phyloP scores from a whole-genome alignment of 495 filamentous ascomycete species.

The Oidiodendron maius region DNA sequence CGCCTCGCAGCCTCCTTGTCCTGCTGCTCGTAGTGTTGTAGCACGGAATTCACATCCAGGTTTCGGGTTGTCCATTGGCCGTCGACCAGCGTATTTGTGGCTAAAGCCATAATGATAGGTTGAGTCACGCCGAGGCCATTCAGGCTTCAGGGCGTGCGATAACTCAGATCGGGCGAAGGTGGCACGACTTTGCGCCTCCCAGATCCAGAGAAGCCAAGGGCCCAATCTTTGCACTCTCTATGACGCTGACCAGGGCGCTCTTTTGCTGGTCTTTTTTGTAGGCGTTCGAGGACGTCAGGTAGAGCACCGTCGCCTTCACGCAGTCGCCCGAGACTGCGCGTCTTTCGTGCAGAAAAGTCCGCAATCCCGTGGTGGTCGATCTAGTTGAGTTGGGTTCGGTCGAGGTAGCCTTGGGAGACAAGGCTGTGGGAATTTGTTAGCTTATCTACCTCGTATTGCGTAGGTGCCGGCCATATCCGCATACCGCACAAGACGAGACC shows the following conservation, averaged over 20 bases:
- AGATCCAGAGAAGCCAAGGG: neutral
- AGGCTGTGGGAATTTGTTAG: too few relatives aligned
- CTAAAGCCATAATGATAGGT: constrained; percentile 27
- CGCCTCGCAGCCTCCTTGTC: constrained; percentile 20
- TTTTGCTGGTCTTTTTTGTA: too few relatives aligned
- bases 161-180: neutral
- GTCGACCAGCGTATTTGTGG: constrained; percentile 48
- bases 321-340: neutral
- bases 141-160: neutral
- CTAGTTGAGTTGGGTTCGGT: too few relatives aligned
- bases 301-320: neutral
- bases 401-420: constrained; percentile 9
- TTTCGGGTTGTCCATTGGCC: constrained; percentile 54
- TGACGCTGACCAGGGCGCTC: too few relatives aligned
- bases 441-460: too few relatives aligned
- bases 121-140: constrained; percentile 9
- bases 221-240: too few relatives aligned
- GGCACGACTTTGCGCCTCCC: neutral
- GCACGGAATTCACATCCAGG: constrained; percentile 34
- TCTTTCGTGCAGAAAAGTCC: neutral
- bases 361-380: neutral
- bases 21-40: constrained; percentile 27
- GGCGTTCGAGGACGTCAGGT: neutral
- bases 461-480: too few relatives aligned
- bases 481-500: too few relatives aligned